Conservation (phyloP, 2,329 filamentous ascomycete genomes). For the Fusarium metavorans region DNA sequence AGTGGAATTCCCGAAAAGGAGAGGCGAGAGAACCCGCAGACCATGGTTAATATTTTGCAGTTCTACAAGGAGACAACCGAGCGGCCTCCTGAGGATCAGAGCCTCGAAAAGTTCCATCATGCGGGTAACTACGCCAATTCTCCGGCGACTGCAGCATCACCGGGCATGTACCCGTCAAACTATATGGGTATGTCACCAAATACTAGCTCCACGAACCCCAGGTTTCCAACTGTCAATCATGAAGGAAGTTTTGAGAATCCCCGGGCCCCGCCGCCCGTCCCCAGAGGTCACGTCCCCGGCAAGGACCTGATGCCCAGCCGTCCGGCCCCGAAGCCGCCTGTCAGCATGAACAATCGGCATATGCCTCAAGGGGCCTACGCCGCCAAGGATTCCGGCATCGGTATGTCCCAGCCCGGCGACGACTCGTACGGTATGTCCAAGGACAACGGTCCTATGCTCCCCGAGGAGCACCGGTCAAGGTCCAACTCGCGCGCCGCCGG, state of each 20-base stretch:
- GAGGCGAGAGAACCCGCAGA: conserved; percentile 93
- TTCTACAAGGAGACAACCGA: conserved; percentile 98
- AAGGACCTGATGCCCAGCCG: conserved; percentile 80
- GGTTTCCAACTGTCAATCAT: conserved; percentile 86
- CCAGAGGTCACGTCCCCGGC: conserved; percentile 62
- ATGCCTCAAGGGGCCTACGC: conserved; percentile 64
- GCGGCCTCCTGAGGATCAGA: conserved; percentile 81
- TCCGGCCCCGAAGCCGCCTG: conserved; percentile 89
- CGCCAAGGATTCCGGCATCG: conserved; percentile 73
- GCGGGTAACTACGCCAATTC: conserved; percentile 68
- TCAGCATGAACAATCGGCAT: conserved; percentile 67
- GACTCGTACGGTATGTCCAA: conserved; percentile 66
- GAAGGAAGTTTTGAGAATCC: conserved; percentile 98
- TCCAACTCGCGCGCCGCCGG: conserved; percentile 75
- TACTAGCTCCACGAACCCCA: conserved; percentile 85
- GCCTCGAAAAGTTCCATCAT: conserved; percentile 97
- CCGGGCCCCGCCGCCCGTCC: conserved; percentile 90
- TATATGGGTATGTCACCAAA: conserved; percentile 71
- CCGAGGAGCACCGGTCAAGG: conserved; percentile 75
- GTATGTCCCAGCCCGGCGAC: conserved; percentile 69
- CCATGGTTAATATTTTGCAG: conserved; percentile 93
- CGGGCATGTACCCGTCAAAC: conserved; percentile 66
- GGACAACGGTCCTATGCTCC: conserved; percentile 70
- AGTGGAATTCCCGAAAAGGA: conserved; percentile 97
- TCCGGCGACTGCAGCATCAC: conserved; percentile 60